Percentiles rank a stretch among this genome's conserved stretches.
phyloP scores from a whole-genome alignment of 2,329 filamentous ascomycete genomes.

The Oidium heveae region DNA sequence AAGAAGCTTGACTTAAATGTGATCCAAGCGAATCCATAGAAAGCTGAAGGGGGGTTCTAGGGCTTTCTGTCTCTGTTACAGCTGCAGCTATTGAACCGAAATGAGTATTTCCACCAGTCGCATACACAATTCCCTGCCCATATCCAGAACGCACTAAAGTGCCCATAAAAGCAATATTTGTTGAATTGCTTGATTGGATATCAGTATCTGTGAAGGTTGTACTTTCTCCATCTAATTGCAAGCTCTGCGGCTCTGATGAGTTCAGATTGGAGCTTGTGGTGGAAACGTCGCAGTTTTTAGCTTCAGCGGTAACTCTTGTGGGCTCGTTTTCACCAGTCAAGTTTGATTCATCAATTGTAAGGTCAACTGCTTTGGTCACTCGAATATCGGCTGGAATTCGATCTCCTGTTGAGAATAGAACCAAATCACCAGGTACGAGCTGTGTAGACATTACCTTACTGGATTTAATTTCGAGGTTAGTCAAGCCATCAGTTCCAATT shows the following conservation, averaged over 20 bases:
- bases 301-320: conserved; percentile 49
- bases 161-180: conserved; percentile 96
- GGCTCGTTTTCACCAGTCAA: conserved; percentile 92
- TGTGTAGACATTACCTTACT: conserved; percentile 68
- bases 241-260: conserved; percentile 20
- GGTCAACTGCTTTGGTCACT: conserved; percentile 68
- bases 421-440: conserved; percentile 75
- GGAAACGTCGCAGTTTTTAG: conserved; percentile 17
- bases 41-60: conserved; percentile 73
- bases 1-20: conserved; percentile 89
- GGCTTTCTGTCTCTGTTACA: conserved; percentile 83
- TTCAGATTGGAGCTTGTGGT: conserved; percentile 11
- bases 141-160: conserved; percentile 87
- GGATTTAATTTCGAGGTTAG: conserved; percentile 40
- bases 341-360: conserved; percentile 92
- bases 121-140: conserved; percentile 90
- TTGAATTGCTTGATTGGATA: conserved; percentile 44
- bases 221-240: conserved; percentile 31
- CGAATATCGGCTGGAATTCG: conserved; percentile 89
- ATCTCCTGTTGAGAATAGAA: conserved; percentile 86
- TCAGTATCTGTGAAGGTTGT: conserved; percentile 35
- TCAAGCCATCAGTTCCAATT: conserved; percentile 24
- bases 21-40: conserved; percentile 97
- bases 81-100: conserved; percentile 93
- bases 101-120: conserved; percentile 77